phyloP scores from a whole-genome alignment of 495 filamentous ascomycete genomes.

The Daldinia bambusicola region DNA sequence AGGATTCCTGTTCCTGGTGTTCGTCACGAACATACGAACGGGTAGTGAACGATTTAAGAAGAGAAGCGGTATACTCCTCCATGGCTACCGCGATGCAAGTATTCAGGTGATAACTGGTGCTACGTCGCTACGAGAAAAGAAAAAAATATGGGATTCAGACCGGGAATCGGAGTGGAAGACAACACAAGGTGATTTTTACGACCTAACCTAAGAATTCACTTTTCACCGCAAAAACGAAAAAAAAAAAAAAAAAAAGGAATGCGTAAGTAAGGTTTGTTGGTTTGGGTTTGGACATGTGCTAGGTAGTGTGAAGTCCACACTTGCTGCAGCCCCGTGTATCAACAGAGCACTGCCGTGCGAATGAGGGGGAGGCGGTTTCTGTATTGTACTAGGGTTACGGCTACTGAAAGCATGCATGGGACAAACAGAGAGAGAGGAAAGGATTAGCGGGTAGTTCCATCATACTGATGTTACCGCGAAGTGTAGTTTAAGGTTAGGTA shows the following conservation, averaged over 20 bases:
- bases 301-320: conserved; percentile 24
- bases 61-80: neutral
- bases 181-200: conserved; percentile 1
- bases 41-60: conserved; percentile 4
- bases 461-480: conserved; percentile 16
- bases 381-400: neutral
- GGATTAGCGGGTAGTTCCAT: conserved; percentile 36
- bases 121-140: neutral
- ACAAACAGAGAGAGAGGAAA: conserved; percentile 25
- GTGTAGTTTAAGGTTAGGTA: neutral
- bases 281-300: neutral
- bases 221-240: neutral
- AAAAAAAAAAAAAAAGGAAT: too few relatives aligned
- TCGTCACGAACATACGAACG: neutral
- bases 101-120: neutral
- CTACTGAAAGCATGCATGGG: conserved; percentile 17
- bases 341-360: conserved; percentile 7
- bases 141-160: neutral
- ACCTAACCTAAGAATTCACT: conserved; percentile 1
- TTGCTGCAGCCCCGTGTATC: neutral
- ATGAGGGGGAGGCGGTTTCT: conserved; percentile 31
- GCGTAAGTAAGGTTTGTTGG: neutral
- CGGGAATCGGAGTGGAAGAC: conserved; percentile 11
- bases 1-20: neutral
- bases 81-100: neutral